phyloP scores from a whole-genome alignment of 1,139 yeast species.

The Suhomyces bribrorum region DNA sequence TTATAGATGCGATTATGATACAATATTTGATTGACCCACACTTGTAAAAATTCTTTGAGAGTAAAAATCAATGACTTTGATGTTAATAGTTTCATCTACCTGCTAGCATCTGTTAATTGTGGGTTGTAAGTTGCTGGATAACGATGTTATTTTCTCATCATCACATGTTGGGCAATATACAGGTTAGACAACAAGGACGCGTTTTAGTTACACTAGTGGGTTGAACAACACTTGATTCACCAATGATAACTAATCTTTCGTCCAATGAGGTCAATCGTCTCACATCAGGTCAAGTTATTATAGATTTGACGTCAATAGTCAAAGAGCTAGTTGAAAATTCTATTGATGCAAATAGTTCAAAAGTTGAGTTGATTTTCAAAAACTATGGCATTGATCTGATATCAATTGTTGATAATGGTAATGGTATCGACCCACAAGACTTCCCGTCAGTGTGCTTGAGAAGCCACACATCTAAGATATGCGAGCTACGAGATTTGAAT shows the following conservation, averaged over 20 bases:
- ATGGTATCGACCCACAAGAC: constrained; percentile 65
- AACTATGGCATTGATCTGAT: constrained; percentile 77
- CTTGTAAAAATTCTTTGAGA: constrained; percentile 41
- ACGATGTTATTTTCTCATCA: neutral
- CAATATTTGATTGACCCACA: constrained; percentile 49
- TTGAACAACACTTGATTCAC: too few species aligned
- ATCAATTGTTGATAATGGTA: constrained; percentile 76
- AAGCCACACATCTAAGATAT: constrained; percentile 80
- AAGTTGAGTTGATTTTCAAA: constrained; percentile 63
- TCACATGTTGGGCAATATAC: too few species aligned
- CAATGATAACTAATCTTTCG: constrained; percentile 7
- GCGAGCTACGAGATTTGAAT: constrained; percentile 55
- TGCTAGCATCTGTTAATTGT: neutral
- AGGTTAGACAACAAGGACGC: neutral
- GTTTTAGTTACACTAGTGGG: neutral
- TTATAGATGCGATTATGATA: constrained; percentile 49
- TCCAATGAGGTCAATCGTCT: constrained; percentile 61
- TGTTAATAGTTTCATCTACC: constrained; percentile 19
- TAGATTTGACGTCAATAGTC: constrained; percentile 71
- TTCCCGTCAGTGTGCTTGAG: constrained; percentile 63
- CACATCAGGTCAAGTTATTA: constrained; percentile 92
- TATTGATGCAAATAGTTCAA: constrained; percentile 72
- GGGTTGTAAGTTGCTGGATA: neutral
- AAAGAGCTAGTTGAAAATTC: constrained; percentile 89
- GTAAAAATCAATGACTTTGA: constrained; percentile 31